phyloP scores from a whole-genome alignment of 2,329 filamentous ascomycete species.

The Thermothelomyces thermophilus region DNA sequence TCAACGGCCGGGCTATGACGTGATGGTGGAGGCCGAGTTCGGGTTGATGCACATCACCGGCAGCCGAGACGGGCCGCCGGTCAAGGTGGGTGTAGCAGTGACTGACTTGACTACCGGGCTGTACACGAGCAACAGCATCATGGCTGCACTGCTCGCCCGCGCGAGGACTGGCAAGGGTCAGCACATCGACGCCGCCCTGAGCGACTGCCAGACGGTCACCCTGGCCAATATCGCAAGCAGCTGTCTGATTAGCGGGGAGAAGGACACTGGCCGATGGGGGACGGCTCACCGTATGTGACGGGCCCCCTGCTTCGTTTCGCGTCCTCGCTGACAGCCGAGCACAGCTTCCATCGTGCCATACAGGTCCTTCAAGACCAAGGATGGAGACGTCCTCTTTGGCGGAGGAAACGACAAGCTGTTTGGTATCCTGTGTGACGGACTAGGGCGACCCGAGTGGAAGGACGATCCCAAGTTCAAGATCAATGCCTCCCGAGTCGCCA shows the following conservation, averaged over 20 bases:
- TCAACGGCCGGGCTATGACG: constrained; percentile 86
- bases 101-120: constrained; percentile 93
- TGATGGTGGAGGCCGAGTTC: constrained; percentile 99
- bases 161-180: constrained; percentile 73
- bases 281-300: constrained; percentile 77
- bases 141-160: constrained; percentile 81
- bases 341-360: constrained; percentile 95
- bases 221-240: constrained; percentile 94
- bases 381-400: constrained; percentile 64
- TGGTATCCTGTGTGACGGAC: constrained; percentile 53
- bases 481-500: constrained; percentile 57
- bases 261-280: constrained; percentile 86
- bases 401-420: constrained; percentile 69
- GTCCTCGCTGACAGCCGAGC: neutral
- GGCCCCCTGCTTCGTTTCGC: neutral
- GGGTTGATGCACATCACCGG: constrained; percentile 99
- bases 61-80: constrained; percentile 76
- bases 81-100: constrained; percentile 95
- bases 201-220: constrained; percentile 91
- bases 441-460: constrained; percentile 55
- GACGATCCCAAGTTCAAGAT: constrained; percentile 51
- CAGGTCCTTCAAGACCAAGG: constrained; percentile 68
- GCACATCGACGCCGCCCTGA: constrained; percentile 84
- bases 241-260: constrained; percentile 78
- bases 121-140: constrained; percentile 91